These are phyloP conservation scores for Populus simonii DNA, from an alignment of 345 rosid genomes.

Conservation along the genomic window DNA sequence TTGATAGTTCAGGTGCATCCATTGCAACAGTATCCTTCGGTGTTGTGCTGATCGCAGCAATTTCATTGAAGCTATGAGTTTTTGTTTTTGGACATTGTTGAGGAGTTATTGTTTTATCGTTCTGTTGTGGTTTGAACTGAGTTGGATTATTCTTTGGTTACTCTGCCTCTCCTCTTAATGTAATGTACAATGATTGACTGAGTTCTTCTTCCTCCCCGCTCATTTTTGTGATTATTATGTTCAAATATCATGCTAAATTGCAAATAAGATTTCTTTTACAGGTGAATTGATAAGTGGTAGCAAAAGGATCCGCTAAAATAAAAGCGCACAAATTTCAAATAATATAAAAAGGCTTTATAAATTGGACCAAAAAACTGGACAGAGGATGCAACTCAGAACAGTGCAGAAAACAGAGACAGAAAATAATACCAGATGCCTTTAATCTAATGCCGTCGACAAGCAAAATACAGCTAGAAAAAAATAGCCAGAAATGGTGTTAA, in stretches of 20 bases:
- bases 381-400: neutral
- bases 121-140: conserved; percentile 12
- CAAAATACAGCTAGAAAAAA: too few species aligned
- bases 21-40: conserved; percentile 2
- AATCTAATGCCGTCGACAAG: too few species aligned
- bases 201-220: neutral
- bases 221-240: neutral
- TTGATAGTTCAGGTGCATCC: conserved; percentile 43
- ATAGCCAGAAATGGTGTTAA: too few species aligned
- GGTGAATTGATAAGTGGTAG: neutral
- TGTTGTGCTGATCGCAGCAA: conserved; percentile 28
- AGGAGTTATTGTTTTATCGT: conserved; percentile 11
- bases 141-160: conserved; percentile 23
- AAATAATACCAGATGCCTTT: neutral
- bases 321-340: neutral
- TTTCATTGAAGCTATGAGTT: conserved; percentile 39
- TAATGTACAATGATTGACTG: neutral
- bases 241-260: neutral
- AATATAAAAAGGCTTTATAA: neutral
- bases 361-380: neutral
- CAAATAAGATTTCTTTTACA: neutral
- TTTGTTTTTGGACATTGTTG: neutral
- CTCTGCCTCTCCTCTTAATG: neutral
- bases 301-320: neutral
- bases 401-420: too few species aligned